Evolutionary conservation across 75 land plant genomes (phyloP).

Genomic region (Pseudotsuga menziesii): DNA sequence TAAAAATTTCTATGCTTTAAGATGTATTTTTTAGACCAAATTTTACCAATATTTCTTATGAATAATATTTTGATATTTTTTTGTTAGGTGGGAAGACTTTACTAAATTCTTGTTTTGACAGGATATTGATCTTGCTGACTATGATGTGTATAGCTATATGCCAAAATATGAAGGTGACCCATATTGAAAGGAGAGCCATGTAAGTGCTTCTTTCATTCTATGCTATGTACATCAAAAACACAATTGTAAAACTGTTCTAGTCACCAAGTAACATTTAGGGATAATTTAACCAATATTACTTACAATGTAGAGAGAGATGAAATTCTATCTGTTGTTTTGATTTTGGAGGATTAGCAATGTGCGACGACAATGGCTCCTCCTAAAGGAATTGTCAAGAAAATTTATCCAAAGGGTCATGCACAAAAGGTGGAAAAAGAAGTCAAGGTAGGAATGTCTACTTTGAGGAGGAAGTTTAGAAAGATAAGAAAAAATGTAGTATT

Average conservation of each 20-base stretch:
- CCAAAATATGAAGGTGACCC: conserved; percentile 65
- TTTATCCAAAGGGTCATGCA: conserved; percentile 30
- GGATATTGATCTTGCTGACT: conserved; percentile 66
- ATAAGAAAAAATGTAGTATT: conserved; percentile 55
- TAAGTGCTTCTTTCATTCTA: conserved; percentile 16
- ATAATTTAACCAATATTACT: no score
- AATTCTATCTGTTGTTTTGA: no score
- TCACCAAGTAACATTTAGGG: no score
- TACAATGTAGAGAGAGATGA: no score
- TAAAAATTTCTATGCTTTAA: not conserved
- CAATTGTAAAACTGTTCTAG: no score
- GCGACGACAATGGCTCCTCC: no score
- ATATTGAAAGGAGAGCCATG: conserved; percentile 71
- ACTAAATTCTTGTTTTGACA: conserved; percentile 15
- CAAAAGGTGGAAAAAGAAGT: conserved; percentile 50
- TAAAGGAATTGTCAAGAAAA: conserved; percentile 13
- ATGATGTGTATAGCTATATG: conserved; percentile 75
- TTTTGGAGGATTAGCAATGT: no score
- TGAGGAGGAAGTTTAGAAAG: conserved; percentile 37
- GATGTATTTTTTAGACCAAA: no score
- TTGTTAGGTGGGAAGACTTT: no score
- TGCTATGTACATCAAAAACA: no score
- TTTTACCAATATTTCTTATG: no score
- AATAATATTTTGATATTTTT: no score
- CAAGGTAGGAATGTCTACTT: conserved; percentile 19